Base-by-base conservation (phyloP, 495 filamentous ascomycete genomes). In the Trichoderma virens region DNA sequence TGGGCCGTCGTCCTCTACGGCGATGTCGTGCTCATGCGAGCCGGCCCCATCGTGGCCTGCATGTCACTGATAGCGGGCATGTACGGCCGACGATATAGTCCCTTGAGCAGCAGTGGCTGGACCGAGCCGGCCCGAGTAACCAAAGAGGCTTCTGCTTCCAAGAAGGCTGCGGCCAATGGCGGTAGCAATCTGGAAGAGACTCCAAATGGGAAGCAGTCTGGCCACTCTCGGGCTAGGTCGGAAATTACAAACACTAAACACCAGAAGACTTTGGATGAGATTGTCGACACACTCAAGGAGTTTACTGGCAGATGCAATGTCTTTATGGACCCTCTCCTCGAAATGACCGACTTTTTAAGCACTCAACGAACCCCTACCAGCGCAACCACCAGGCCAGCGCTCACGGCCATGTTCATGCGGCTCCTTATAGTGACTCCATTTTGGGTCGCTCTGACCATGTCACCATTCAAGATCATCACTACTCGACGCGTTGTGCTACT, bases 241-340 rank as follows among this genome's bases (percentile, higher is more conserved):
- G 90, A 93, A 66, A 70, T 72, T 61, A 85, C 77, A 60, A 80
- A 80, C 60, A 88, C 85, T 47, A 86, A 85, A 20, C 90, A 94
- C 68, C 82, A 85, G 68, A 85, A 85, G 75, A 97, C 92, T 45
- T 78, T 99, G 43, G 94, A 99, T 69, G 94, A 98, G 77, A 98
- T 99, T 65, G 89, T 99, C 60, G 92, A 97, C 67, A 93, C 90
- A 0, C 78, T 99, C 66, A 89, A 88, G 71, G 84, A 87, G 28
- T 92, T 99, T 70, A 98, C 92, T 2, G 87, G 86, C 4, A 81
- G 94, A 54, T 96, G 95, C 76, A 96, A 96, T 74, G 87, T 97
- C 39, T 80, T 99, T 11, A 82, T 97, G 23, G 92, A 96, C 67
- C 94, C 94, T 4, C 82, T 96, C 43, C 80, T 95, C 32, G 85